phyloP scores from a whole-genome alignment of 129 eudicot species.

The Escallonia rubra region DNA sequence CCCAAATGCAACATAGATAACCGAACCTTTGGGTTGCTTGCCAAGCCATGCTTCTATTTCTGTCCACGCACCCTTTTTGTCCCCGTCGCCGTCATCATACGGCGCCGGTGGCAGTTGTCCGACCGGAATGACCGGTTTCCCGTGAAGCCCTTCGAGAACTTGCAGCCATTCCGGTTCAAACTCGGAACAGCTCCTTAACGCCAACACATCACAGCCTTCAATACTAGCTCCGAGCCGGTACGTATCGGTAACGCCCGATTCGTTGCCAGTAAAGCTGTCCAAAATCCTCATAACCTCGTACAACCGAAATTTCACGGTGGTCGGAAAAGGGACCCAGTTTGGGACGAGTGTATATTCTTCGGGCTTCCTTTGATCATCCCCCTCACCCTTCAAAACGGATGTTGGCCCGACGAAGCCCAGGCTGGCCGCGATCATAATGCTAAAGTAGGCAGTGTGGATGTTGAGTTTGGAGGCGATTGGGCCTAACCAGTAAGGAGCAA shows the following conservation, averaged over 20 bases:
- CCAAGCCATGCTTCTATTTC: constrained; percentile 13
- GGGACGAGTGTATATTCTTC: constrained; percentile 21
- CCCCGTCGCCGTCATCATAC: background rate
- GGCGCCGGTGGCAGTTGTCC: constrained; percentile 13
- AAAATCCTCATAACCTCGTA: background rate
- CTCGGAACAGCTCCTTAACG: constrained; percentile 8
- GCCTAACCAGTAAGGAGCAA: constrained; percentile 5
- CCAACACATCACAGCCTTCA: constrained; percentile 8
- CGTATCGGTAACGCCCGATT: constrained; percentile 1
- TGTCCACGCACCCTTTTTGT: constrained; percentile 7
- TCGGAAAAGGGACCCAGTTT: constrained; percentile 18
- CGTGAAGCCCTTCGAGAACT: constrained; percentile 7
- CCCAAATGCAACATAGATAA: constrained; percentile 20
- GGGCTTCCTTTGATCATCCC: background rate
- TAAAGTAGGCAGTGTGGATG: background rate
- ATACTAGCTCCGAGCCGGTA: constrained; percentile 3
- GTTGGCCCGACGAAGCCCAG: constrained; percentile 1
- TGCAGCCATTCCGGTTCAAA: constrained; percentile 26
- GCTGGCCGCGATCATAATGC: background rate
- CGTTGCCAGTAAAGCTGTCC: background rate
- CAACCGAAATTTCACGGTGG: background rate
- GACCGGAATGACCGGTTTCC: constrained; percentile 11
- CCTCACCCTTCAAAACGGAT: background rate
- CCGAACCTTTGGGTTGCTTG: constrained; percentile 14
- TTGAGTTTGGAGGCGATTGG: constrained; percentile 7